A percentile compares a stretch with the other conserved stretches of the same genome.
These are phyloP conservation scores for Candida parachauliodes DNA, from an alignment of 805 yeast genomes.

Conservation along the genomic window DNA sequence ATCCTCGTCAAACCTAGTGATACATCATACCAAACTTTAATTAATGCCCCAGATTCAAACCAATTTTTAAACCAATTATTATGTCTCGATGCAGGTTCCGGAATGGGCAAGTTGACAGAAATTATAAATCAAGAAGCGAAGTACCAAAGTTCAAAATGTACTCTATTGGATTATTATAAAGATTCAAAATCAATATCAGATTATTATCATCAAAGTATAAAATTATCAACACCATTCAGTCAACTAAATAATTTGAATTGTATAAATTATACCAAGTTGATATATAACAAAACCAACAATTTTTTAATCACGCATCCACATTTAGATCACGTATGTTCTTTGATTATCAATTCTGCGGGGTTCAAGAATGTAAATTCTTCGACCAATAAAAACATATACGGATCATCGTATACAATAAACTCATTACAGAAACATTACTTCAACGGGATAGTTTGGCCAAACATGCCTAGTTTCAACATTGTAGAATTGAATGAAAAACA, in stretches of 20 bases:
- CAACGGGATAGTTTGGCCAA: conserved; percentile 82
- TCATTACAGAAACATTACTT: conserved; percentile 56
- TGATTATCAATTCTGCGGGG: conserved; percentile 69
- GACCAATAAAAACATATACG: conserved; percentile 47
- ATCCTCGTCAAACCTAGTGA: conserved; percentile 57
- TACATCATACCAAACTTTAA: conserved; percentile 30
- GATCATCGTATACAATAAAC: conserved; percentile 48
- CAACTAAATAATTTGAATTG: not conserved
- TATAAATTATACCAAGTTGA: conserved; percentile 17
- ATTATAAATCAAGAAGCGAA: conserved; percentile 23
- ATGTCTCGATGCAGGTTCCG: conserved; percentile 79
- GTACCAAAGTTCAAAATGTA: conserved; percentile 8
- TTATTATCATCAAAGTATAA: conserved; percentile 20
- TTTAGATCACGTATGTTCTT: conserved; percentile 70
- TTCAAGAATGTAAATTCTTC: conserved; percentile 17
- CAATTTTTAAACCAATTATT: conserved; percentile 44
- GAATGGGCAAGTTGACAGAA: conserved; percentile 53
- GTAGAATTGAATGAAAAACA: conserved; percentile 18
- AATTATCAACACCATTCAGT: conserved; percentile 23
- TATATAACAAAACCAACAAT: conserved; percentile 27
- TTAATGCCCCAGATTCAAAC: conserved; percentile 26
- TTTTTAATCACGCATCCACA: conserved; percentile 78
- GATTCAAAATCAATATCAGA: conserved; percentile 23
- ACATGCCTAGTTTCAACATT: conserved; percentile 38
- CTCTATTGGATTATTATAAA: conserved; percentile 22